phyloP scores from a whole-genome alignment of 306 rosid genomes.

The Ormosia emarginata region DNA sequence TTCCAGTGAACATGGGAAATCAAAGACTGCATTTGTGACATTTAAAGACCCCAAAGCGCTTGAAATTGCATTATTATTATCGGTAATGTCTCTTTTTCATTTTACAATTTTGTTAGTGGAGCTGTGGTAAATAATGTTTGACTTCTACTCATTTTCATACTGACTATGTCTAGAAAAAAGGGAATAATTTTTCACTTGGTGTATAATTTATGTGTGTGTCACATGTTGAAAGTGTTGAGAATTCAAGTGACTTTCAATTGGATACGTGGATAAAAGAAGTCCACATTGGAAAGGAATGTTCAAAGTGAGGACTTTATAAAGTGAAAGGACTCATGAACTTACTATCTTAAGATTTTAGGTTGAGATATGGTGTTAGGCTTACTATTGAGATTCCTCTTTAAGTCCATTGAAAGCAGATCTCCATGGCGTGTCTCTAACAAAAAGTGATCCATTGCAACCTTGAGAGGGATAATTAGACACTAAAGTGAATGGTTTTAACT shows the following conservation, averaged over 20 bases:
- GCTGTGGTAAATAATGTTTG: neutral
- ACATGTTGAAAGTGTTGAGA: neutral
- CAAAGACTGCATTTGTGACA: conserved; percentile 88
- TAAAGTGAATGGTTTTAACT: neutral
- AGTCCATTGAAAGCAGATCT: neutral
- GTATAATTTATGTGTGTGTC: neutral
- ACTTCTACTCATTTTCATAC: neutral
- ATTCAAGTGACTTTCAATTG: too few relatives aligned
- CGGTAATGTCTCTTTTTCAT: conserved; percentile 49
- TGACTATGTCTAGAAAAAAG: neutral
- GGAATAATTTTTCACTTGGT: neutral
- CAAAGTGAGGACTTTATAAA: neutral
- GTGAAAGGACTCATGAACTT: too few relatives aligned
- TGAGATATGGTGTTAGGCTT: neutral
- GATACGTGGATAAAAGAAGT: neutral
- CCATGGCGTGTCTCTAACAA: neutral
- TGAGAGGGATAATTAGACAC: conserved; percentile 1
- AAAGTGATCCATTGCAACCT: neutral
- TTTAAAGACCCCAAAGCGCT: conserved; percentile 90
- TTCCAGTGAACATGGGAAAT: conserved; percentile 72
- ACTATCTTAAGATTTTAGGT: neutral
- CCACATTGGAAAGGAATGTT: neutral
- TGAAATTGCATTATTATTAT: conserved; percentile 81
- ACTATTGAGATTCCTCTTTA: neutral
- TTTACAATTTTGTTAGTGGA: conserved; percentile 19